A percentile compares a stretch with the other conserved stretches of the same genome.
phyloP scores from a whole-genome alignment of 768 basidiomycete species.

The Chlorophyllum brunneum region DNA sequence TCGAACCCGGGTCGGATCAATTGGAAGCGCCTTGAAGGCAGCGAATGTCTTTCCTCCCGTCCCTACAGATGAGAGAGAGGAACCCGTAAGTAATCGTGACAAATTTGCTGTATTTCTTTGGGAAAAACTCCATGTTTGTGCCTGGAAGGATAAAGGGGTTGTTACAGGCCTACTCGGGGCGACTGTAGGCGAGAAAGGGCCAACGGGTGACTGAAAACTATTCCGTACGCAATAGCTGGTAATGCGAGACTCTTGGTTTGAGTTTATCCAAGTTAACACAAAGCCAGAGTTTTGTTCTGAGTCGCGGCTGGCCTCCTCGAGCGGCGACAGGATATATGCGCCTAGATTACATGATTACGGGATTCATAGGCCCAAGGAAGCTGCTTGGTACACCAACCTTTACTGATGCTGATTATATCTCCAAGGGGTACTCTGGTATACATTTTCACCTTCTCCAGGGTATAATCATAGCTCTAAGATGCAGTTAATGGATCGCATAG shows the following conservation, averaged over 20 bases:
- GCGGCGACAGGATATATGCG: constrained; percentile 91
- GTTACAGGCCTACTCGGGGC: constrained; percentile 16
- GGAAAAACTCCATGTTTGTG: constrained; percentile 5
- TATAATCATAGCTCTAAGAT: constrained; percentile 86
- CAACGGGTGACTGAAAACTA: constrained; percentile 32
- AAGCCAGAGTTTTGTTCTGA: constrained; percentile 88
- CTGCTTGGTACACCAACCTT: constrained; percentile 45
- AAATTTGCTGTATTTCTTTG: constrained; percentile 17
- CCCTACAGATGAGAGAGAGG: constrained; percentile 20
- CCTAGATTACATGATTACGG: constrained; percentile 41
- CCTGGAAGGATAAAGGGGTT: constrained; percentile 14
- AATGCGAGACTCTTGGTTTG: constrained; percentile 68
- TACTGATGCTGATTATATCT: constrained; percentile 71
- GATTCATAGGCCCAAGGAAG: not conserved
- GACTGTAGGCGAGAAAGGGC: constrained; percentile 16
- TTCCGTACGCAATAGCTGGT: constrained; percentile 88
- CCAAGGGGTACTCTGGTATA: constrained; percentile 88
- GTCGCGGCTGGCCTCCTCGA: constrained; percentile 91
- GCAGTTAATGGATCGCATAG: not conserved
- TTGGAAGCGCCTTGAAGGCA: constrained; percentile 77
- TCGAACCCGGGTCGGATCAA: constrained; percentile 55
- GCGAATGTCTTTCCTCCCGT: constrained; percentile 47
- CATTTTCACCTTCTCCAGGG: constrained; percentile 84
- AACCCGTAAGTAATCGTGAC: constrained; percentile 30
- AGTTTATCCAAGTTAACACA: constrained; percentile 70